Base-by-base conservation (phyloP, 208 protist species). In the Wallacemonas sp. region DNA sequence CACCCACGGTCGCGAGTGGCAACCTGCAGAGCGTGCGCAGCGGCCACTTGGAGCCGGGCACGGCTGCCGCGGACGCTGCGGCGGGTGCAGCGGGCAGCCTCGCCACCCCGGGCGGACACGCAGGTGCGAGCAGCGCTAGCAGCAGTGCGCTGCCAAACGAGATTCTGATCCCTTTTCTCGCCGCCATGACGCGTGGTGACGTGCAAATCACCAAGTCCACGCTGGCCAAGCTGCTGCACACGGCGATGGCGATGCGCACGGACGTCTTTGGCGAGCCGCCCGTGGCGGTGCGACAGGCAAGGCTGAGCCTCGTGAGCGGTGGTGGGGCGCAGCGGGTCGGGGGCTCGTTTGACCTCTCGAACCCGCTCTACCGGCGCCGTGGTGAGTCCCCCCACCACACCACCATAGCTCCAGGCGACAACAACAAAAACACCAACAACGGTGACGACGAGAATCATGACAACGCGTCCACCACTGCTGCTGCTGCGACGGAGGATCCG, bases 241-340 rank as follows among this genome's bases (percentile, higher is more conserved):
- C 61, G 11, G 72, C 79, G 19, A 93, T 93, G 87, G 44, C 46
- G 26, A 65, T 76, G 52, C 90, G 90, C 6, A 58, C 63, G 3
- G 83, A 95, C 75, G 77, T 95, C 12, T 95, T 95, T 78, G 90
- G 90, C 9, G 83, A 88, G 47, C 90, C 90, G 17, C 90, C 90
- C n/a, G 82, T 74, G 3, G 67, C 64, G 24, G 78, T 74, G 49
- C 86, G 87, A 1, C 84, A 87, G 60, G 72, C 71, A 1, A 74
- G 60, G 29, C 58, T 81, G 36, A 87, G 71, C 16, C 57, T 90
- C 29, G 61, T 82, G 47, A 61, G 69, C 38, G 71, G 70, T 17
- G 69, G 68, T 32, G 55, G 33, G 9, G 60, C 43, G 19, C 78
- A 65, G 34, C 66, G 44, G 17, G 67, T 72, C 12, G 74, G 78